A percentile compares a stretch with the other conserved stretches of the same genome.
These are phyloP conservation scores for Aspergillus sclerotioniger DNA, from an alignment of 495 filamentous ascomycete species.

Conservation along the genomic window DNA sequence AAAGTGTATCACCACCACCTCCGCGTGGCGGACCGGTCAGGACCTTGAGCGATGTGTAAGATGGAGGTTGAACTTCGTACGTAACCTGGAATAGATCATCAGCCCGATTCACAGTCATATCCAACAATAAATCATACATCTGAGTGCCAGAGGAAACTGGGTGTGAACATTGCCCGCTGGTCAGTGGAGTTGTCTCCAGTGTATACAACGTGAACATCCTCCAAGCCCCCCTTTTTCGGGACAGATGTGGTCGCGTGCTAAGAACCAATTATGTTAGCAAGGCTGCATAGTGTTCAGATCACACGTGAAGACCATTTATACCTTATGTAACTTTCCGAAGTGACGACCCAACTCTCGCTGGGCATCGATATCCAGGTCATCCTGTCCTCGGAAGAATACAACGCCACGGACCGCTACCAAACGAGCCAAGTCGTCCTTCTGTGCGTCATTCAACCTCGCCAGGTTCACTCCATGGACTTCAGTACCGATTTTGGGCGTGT, in stretches of 20 bases:
- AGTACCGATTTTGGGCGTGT: conserved; percentile 69
- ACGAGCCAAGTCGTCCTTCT: conserved; percentile 73
- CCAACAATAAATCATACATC: conserved; percentile 42
- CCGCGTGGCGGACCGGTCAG: conserved; percentile 64
- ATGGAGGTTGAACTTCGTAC: conserved; percentile 76
- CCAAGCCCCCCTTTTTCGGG: conserved; percentile 57
- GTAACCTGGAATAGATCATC: conserved; percentile 46
- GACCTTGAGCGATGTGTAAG: conserved; percentile 69
- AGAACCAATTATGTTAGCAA: conserved; percentile 5
- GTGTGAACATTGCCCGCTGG: conserved; percentile 50
- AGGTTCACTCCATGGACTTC: conserved; percentile 71
- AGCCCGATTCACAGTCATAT: conserved; percentile 19
- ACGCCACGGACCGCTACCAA: conserved; percentile 70
- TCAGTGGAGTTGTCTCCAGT: conserved; percentile 61
- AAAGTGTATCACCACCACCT: conserved; percentile 73
- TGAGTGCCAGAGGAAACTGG: conserved; percentile 60
- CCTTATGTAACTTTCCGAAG: conserved; percentile 65
- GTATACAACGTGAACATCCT: conserved; percentile 70
- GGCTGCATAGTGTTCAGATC: background rate
- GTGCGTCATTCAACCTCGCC: conserved; percentile 60
- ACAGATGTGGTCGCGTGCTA: conserved; percentile 57
- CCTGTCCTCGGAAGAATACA: conserved; percentile 70
- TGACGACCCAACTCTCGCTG: conserved; percentile 65
- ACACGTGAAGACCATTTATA: conserved; percentile 8
- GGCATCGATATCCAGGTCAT: conserved; percentile 63